phyloP scores from a whole-genome alignment of 1,139 yeast genomes.

The Suhomyces taliae region DNA sequence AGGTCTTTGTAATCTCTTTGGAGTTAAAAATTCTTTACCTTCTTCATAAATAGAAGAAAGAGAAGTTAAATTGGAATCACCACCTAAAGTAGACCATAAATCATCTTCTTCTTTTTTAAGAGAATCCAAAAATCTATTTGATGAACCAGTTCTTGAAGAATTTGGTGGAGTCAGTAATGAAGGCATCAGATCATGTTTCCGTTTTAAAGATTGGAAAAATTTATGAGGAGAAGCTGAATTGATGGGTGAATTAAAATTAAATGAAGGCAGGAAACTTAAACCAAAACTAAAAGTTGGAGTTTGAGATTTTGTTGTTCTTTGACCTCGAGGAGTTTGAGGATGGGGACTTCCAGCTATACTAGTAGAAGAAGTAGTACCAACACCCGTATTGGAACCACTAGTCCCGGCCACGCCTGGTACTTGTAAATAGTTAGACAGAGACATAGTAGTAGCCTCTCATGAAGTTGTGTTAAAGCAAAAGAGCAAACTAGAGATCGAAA shows the following conservation, averaged over 20 bases:
- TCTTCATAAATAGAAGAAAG: slow-evolving; percentile 33
- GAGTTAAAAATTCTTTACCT: slow-evolving; percentile 32
- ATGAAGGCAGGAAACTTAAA: slow-evolving; percentile 46
- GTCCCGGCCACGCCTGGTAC: slow-evolving; percentile 5
- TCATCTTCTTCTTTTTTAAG: slow-evolving; percentile 23
- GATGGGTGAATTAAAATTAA: slow-evolving; percentile 41
- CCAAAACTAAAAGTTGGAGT: slow-evolving; percentile 46
- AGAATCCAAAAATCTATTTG: slow-evolving; percentile 10
- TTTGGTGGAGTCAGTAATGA: slow-evolving; percentile 24
- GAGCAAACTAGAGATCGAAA: not conserved
- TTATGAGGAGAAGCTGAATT: slow-evolving; percentile 39
- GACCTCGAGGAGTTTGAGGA: slow-evolving; percentile 34
- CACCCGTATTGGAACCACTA: not conserved
- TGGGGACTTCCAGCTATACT: slow-evolving; percentile 12
- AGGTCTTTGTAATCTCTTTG: slow-evolving; percentile 23
- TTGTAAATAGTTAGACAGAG: slow-evolving; percentile 10
- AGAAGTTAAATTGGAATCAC: slow-evolving; percentile 25
- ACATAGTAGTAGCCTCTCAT: slow-evolving; percentile 3
- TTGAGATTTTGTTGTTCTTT: slow-evolving; percentile 6
- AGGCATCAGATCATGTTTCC: slow-evolving; percentile 9
- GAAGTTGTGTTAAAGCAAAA: not conserved
- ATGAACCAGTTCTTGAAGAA: slow-evolving; percentile 14
- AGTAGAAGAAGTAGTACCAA: not conserved
- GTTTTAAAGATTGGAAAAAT: slow-evolving; percentile 22
- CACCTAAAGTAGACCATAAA: slow-evolving; percentile 35